Evolutionary conservation across 2,329 filamentous ascomycete genomes (phyloP), one percentile per base, ranked within the genome.

Genomic region (Didymella pinodella): DNA sequence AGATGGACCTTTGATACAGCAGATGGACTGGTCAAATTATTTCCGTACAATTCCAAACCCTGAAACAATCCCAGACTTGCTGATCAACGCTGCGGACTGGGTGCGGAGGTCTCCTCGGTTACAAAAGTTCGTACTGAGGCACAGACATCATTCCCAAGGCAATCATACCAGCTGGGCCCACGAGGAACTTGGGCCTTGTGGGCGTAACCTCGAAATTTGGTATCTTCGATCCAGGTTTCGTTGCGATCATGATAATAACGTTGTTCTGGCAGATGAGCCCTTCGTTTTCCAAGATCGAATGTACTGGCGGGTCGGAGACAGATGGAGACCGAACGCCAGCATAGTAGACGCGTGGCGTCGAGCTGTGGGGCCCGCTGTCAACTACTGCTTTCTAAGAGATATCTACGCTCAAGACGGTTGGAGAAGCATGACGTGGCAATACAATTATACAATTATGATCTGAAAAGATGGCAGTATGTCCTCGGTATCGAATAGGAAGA

Each of bases 301-400:
- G 18, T 52, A 52, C 20, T 44, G 49, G 49, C 49, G 48, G 16
- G 48, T 52, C 2, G 49, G 49, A 3, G 14, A 52, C 4, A 44
- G 40, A 36, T 52, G 49, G 49, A 29, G 40, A 12, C 40, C 49
- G 25, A 29, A 34, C 12, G 4, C 18, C 12, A 10, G 4, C 6
- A 31, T 36, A 16, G 14, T 52, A 1, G 18, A 44, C 2, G 28
- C 40, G 1, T 45, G 49, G 40, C 49, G 29, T 12, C 8, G 7
- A 1, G 20, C 40, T 18, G 28, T 45, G 10, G 40, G 40, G 2
- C 2, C 20, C 3, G 29, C 26, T 16, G 49, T 44, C 18, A 44
- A 28, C 1, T 45, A 45, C 29, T 45, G 49, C 20, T 52, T 52
- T n/a, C 6, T 52, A 7, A 36, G 28, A n/a, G 49, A 45, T 16